phyloP scores from a whole-genome alignment of 176 grass and related monocot genomes.

The Echinochloa phyllopogon region DNA sequence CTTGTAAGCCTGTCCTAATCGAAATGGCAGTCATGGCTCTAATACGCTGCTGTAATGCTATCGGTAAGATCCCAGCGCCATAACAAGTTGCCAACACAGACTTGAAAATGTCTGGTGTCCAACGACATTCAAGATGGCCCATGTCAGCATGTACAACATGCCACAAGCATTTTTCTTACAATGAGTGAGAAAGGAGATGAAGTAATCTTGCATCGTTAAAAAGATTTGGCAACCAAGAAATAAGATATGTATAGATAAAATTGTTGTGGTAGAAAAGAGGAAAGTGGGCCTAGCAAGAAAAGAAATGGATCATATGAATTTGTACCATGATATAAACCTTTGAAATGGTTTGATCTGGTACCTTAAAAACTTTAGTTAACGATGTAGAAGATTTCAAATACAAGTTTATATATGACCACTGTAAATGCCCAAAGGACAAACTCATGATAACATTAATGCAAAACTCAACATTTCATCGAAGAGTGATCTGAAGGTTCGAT shows the following conservation, averaged over 20 bases:
- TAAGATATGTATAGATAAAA: background rate
- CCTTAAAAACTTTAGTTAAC: background rate
- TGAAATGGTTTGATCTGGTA: no score
- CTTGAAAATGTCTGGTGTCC: background rate
- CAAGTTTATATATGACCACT: background rate
- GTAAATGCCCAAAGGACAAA: background rate
- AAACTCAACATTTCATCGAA: background rate
- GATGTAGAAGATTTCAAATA: background rate
- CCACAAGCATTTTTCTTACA: background rate
- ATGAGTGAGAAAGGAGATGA: no score
- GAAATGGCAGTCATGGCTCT: background rate
- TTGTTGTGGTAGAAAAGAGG: background rate
- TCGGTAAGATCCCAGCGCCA: background rate
- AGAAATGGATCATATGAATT: no score
- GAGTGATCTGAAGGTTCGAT: background rate
- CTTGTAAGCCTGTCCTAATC: background rate
- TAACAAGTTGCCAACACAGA: background rate
- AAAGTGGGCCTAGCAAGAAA: background rate
- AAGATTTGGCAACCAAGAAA: background rate
- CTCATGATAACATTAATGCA: background rate
- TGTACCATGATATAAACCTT: no score
- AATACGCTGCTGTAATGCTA: background rate
- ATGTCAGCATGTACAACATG: background rate
- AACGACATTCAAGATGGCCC: background rate
- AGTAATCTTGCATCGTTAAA: no score